These are phyloP conservation scores for Rhizopogon roseolus DNA, from an alignment of 768 basidiomycete species.

Conservation along the genomic window DNA sequence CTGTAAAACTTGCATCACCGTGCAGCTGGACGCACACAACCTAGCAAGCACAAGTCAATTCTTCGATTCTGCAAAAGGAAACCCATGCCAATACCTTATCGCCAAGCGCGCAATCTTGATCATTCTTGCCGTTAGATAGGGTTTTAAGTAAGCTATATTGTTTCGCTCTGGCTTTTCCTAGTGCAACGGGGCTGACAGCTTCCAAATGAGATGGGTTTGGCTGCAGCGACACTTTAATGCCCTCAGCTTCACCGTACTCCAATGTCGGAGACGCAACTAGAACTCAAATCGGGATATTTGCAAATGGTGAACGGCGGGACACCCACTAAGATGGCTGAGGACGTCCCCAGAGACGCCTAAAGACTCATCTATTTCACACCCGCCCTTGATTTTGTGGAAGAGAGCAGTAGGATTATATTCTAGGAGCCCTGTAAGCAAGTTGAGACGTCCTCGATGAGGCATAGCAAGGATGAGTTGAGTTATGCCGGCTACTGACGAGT, in stretches of 20 bases:
- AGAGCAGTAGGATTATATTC: slow-evolving; percentile 61
- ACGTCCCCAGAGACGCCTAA: slow-evolving; percentile 78
- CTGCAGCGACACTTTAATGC: slow-evolving; percentile 69
- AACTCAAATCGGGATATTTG: background rate
- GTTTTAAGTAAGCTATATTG: slow-evolving; percentile 77
- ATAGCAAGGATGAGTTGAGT: slow-evolving; percentile 75
- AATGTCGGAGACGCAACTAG: slow-evolving; percentile 64
- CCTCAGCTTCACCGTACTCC: slow-evolving; percentile 44
- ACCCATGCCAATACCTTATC: slow-evolving; percentile 19
- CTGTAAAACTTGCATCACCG: slow-evolving; percentile 88
- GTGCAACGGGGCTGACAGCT: slow-evolving; percentile 82
- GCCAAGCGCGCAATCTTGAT: slow-evolving; percentile 24
- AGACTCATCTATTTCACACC: slow-evolving; percentile 62
- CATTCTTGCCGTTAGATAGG: slow-evolving; percentile 32
- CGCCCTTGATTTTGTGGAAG: slow-evolving; percentile 87
- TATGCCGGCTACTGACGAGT: slow-evolving; percentile 48
- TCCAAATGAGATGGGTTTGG: slow-evolving; percentile 86
- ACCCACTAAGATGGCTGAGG: slow-evolving; percentile 73
- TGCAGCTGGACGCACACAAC: slow-evolving; percentile 90
- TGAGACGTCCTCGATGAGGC: slow-evolving; percentile 86
- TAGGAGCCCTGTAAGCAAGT: slow-evolving; percentile 77
- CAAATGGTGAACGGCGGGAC: slow-evolving; percentile 1
- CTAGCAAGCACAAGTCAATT: slow-evolving; percentile 42
- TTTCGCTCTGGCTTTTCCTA: slow-evolving; percentile 89
- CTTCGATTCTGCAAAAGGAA: background rate